Base-by-base conservation (phyloP, 768 basidiomycete genomes). In the Panaeolus cyanescens region DNA sequence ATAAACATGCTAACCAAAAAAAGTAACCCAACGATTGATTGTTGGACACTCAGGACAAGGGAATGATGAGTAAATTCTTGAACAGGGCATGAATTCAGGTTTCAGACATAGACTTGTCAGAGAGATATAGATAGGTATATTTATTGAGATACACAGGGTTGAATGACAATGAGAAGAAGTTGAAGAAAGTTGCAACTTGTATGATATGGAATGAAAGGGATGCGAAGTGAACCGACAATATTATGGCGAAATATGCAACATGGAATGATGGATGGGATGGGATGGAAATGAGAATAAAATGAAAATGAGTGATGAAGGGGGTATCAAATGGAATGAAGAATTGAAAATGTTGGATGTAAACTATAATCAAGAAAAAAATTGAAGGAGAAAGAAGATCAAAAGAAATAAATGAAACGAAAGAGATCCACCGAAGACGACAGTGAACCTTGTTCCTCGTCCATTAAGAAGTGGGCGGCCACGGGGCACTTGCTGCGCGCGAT, bases 201-300 rank as follows among this genome's bases (percentile, higher is more conserved):
- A 50, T 59, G 63, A 56, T 56, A 55, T 45, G 61, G 53, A 59
- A 55, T 54, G 45, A 25, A 53, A 39, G 36, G 58, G 56, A 39
- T 31, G 31, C 36, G 32, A 32, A 33, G 31, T n/a, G 37, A 56
- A 62, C 33, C 61, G 53, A 63, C 58, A 56, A 53, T 58, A 53
- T 54, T 56, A 45, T 25, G 31, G 39, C 42, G 50, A 30, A 37
- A 32, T 12, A 17, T 58, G 53, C 45, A 56, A 59, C 61, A 63
- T 54, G 45, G 58, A 59, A 42, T 39, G 54, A 61, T 61, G 33
- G 32, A 33, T 59, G 40, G 45, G 42, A 32, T 60, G 53, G 54
- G 59, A 61, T 54, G 58, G 56, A 59, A 61, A 59, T 64, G 63
- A 50, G 58, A 68, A 61, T 59, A 56, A 53, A 56, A 55, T 37